A percentile compares a stretch with the other conserved stretches of the same genome.
Evolutionary conservation across 768 basidiomycete species (phyloP).

Genomic region (Trametes coccinea): DNA sequence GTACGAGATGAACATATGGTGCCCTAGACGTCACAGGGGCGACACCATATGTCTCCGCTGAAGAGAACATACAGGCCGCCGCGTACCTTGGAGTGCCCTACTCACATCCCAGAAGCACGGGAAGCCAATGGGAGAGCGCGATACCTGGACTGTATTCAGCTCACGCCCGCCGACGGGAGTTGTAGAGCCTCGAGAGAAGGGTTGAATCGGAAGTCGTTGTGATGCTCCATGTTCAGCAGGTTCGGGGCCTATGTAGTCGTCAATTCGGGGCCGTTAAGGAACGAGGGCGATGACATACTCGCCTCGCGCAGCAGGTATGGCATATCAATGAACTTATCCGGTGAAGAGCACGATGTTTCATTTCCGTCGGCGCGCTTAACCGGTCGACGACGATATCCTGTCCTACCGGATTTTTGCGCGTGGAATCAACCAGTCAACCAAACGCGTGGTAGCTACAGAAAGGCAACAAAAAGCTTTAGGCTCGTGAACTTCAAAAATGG

Average conservation of each 20-base stretch:
- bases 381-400: no score
- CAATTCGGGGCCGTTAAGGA: neutral
- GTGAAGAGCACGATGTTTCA: neutral
- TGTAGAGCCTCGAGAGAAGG: neutral
- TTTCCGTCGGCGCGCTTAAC: neutral
- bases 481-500: neutral
- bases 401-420: no score
- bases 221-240: constrained; percentile 14
- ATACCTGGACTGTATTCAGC: neutral
- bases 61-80: neutral
- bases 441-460: no score
- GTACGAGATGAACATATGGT: neutral
- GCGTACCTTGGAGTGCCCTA: constrained; percentile 3
- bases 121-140: neutral
- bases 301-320: neutral
- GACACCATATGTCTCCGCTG: neutral
- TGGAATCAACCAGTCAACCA: no score
- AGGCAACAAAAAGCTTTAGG: no score
- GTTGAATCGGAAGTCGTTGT: neutral
- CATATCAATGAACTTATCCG: neutral
- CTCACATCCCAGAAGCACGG: neutral
- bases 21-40: constrained; percentile 11
- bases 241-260: neutral
- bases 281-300: constrained; percentile 7
- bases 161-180: neutral